These are phyloP conservation scores for Powellomyces hirtus DNA, from an alignment of 192 early-diverging fungal species.

Conservation along the genomic window DNA sequence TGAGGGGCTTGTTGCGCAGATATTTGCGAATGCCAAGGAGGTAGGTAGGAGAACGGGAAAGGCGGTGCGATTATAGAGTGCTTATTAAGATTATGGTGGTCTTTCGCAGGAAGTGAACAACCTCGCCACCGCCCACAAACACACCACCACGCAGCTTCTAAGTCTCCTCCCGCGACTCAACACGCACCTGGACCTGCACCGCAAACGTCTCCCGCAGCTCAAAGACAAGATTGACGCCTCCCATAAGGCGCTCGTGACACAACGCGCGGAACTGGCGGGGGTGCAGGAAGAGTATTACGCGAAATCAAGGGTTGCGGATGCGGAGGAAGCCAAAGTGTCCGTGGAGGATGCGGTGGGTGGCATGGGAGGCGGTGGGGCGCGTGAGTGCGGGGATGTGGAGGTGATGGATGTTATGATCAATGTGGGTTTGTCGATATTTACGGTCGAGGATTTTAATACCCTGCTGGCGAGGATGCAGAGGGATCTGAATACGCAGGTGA, in stretches of 20 bases:
- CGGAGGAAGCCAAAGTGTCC: slow-evolving; percentile 19
- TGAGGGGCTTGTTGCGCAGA: slow-evolving; percentile 23
- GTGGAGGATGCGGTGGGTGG: background rate
- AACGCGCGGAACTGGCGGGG: slow-evolving; percentile 22
- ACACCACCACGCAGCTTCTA: slow-evolving; percentile 23
- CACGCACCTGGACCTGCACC: slow-evolving; percentile 28
- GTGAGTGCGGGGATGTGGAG: background rate
- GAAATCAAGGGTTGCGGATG: slow-evolving; percentile 24
- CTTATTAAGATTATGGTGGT: background rate
- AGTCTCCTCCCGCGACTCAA: slow-evolving; percentile 15
- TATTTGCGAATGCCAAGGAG: slow-evolving; percentile 23
- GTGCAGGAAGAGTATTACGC: slow-evolving; percentile 11
- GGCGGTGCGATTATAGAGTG: background rate
- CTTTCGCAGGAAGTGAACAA: slow-evolving; percentile 37
- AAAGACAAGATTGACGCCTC: slow-evolving; percentile 36
- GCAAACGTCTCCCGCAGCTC: slow-evolving; percentile 13
- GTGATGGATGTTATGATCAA: slow-evolving; percentile 33
- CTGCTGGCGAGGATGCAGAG: slow-evolving; percentile 37
- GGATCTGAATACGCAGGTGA: slow-evolving; percentile 32
- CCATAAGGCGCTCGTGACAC: slow-evolving; percentile 12
- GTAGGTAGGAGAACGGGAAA: slow-evolving; percentile 1
- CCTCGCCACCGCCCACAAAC: slow-evolving; percentile 30
- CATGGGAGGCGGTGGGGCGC: background rate
- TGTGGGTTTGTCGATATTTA: slow-evolving; percentile 27
- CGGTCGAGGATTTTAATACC: slow-evolving; percentile 42